Evolutionary conservation across 768 basidiomycete species (phyloP).

Genomic region (Rhodotorula paludigena): DNA sequence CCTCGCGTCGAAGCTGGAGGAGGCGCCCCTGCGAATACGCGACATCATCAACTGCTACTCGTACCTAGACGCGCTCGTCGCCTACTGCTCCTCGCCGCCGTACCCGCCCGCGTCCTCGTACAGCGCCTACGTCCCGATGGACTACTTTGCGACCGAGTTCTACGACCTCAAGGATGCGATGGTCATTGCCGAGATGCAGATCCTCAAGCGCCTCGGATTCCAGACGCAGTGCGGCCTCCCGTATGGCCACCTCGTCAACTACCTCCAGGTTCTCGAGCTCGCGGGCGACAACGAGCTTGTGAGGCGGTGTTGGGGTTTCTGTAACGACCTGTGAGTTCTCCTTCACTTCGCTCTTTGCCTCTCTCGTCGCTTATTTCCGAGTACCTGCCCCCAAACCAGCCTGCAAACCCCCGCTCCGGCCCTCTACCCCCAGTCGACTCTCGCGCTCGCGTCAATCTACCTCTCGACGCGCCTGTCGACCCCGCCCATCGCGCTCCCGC

Average conservation of each 20-base stretch:
- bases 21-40: slow-evolving; percentile 82
- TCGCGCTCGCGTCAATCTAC: slow-evolving; percentile 83
- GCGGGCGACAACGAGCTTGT: slow-evolving; percentile 66
- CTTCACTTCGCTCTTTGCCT: background rate
- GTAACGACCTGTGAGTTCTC: slow-evolving; percentile 85
- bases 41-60: slow-evolving; percentile 94
- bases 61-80: slow-evolving; percentile 57
- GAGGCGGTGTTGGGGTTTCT: slow-evolving; percentile 80
- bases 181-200: slow-evolving; percentile 94
- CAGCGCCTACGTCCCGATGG: slow-evolving; percentile 68
- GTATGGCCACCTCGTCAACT: slow-evolving; percentile 91
- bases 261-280: slow-evolving; percentile 82
- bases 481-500: slow-evolving; percentile 62
- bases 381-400: slow-evolving; percentile 52
- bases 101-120: slow-evolving; percentile 8
- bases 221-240: slow-evolving; percentile 88
- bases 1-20: slow-evolving; percentile 87
- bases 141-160: slow-evolving; percentile 79
- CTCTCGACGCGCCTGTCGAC: slow-evolving; percentile 62
- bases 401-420: slow-evolving; percentile 91
- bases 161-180: slow-evolving; percentile 92
- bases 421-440: slow-evolving; percentile 77
- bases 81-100: slow-evolving; percentile 22
- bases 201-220: slow-evolving; percentile 91
- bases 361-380: background rate